These are phyloP conservation scores for Pyrus bretschneideri DNA, from an alignment of 306 rosid genomes.

Conservation along the genomic window DNA sequence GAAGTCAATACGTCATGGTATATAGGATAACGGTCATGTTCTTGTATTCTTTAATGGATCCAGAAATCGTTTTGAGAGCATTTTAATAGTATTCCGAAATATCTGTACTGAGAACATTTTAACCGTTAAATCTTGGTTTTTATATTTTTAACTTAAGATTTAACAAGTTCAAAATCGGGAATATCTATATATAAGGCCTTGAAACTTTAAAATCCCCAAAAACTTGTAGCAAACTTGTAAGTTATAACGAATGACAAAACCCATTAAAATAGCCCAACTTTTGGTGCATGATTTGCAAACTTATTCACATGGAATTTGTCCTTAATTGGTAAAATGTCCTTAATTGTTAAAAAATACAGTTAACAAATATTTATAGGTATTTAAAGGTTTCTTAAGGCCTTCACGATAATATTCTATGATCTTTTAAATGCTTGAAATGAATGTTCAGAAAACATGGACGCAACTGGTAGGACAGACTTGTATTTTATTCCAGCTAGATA, in stretches of 20 bases:
- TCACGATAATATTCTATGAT: no score
- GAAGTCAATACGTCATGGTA: constrained; percentile 3
- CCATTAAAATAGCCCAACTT: no score
- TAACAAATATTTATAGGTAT: not conserved
- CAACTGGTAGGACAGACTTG: not conserved
- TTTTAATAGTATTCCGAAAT: no score
- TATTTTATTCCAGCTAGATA: not conserved
- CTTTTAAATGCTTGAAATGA: not conserved
- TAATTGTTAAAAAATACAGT: no score
- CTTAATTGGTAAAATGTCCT: not conserved
- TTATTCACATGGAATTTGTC: not conserved
- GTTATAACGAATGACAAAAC: not conserved
- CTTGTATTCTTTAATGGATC: not conserved
- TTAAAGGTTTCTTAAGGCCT: no score
- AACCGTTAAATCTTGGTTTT: no score
- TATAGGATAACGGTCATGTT: not conserved
- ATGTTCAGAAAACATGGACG: not conserved
- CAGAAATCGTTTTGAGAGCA: no score
- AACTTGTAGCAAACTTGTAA: not conserved
- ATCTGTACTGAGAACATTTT: no score
- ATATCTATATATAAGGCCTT: no score
- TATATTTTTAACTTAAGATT: no score
- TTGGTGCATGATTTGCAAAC: not conserved
- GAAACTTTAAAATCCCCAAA: not conserved
- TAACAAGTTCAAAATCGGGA: no score